Base-by-base conservation (phyloP, 2,329 filamentous ascomycete genomes). In the Fusarium citri region DNA sequence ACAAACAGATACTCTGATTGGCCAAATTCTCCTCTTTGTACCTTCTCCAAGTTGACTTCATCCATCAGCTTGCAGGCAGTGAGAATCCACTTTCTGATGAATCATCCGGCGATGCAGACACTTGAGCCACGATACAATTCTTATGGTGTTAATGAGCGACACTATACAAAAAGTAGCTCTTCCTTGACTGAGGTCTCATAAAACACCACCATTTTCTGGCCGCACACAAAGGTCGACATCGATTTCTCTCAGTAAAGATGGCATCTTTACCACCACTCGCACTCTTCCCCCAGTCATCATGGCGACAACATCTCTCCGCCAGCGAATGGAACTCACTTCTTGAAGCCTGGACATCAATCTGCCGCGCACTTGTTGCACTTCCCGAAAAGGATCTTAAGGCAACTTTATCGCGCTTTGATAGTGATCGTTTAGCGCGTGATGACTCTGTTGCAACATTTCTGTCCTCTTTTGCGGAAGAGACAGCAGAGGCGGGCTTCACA, bases 241-340 rank as follows among this genome's bases (percentile, higher is more conserved):
- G 25, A 48, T 22, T 31, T 22, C 50, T 45, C 51, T 26, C 40
- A 37, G 45, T 48, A 49, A 57, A 50, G 51, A 85, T 85, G 82
- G 74, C 80, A 73, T 76, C 81, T 56, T 81, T 94, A 50, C 94
- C 94, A 43, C 86, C 90, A 34, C 86, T 98, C 79, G 94, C 92
- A 60, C 88, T 92, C 22, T 94, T 96, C 74, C 95, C 94, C 20
- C 86, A 90, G 66, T 82, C 87, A 34, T 82, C 84, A 58, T 89
- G 94, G 82, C 89, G 89, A 75, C 86, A 87, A 71, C 86, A 87
- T 71, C 86, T 97, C 64, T 83, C 86, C 41, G 81, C 89, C 6
- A 81, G 85, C 53, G 93, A 97, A 80, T 97, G 94, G 94, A 85
- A 91, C 69, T 84, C 87, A 31, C 94, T 92, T 77, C 82, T 97